These are phyloP conservation scores for Vitis amurensis DNA, from an alignment of 164 flowering plant genomes.

Conservation along the genomic window DNA sequence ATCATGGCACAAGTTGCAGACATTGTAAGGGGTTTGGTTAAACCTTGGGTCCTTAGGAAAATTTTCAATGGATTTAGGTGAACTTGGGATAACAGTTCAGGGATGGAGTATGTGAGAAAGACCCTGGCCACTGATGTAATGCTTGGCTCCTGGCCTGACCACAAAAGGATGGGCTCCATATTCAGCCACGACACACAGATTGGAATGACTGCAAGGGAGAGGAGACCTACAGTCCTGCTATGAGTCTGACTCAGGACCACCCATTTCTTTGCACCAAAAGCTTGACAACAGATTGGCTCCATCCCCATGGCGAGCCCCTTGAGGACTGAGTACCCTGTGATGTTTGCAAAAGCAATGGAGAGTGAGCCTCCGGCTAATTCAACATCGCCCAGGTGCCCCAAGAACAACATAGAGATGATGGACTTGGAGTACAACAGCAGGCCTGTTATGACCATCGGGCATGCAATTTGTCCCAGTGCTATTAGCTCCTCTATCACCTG, in stretches of 20 bases:
- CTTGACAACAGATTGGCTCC: conserved; percentile 43
- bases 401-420: conserved; percentile 34
- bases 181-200: conserved; percentile 40
- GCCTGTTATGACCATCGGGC: conserved; percentile 25
- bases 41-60: conserved; percentile 41
- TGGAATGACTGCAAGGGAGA: conserved; percentile 24
- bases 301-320: conserved; percentile 42
- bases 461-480: conserved; percentile 22
- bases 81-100: conserved; percentile 43
- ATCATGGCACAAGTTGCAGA: conserved; percentile 26
- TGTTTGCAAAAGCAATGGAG: conserved; percentile 34
- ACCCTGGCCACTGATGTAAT: conserved; percentile 29
- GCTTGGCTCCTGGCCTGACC: conserved; percentile 32
- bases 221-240: conserved; percentile 22
- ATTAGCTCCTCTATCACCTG: conserved; percentile 44
- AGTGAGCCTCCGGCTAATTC: conserved; percentile 40
- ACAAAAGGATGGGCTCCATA: conserved; percentile 32
- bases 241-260: conserved; percentile 20
- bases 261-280: conserved; percentile 33
- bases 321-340: conserved; percentile 38
- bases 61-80: conserved; percentile 37
- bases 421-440: conserved; percentile 23
- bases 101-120: conserved; percentile 31
- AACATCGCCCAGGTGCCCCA: conserved; percentile 24
- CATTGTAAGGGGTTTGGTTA: conserved; percentile 35